These are phyloP conservation scores for Pestalotiopsis sp. DNA, from an alignment of 2,329 filamentous ascomycete genomes.

Conservation along the genomic window DNA sequence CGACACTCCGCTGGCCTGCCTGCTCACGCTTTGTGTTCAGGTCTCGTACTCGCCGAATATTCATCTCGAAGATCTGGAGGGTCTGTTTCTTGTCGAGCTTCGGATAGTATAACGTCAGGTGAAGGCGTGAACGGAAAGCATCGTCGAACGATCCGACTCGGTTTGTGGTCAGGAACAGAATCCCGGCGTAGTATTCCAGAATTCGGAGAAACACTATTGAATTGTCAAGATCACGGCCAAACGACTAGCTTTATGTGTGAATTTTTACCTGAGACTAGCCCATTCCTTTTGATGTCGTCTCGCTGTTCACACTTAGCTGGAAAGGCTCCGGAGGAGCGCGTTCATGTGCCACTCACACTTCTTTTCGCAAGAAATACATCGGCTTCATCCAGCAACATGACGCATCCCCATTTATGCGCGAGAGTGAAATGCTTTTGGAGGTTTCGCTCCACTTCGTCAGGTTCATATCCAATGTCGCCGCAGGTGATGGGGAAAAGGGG, in stretches of 20 bases:
- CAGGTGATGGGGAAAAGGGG: slow-evolving; percentile 14
- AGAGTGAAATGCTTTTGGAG: neutral
- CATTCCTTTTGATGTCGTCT: slow-evolving; percentile 13
- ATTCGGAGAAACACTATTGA: slow-evolving; percentile 36
- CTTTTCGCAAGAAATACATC: slow-evolving; percentile 34
- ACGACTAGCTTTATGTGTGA: no score
- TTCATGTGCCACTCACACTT: neutral
- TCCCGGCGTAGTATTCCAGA: slow-evolving; percentile 29
- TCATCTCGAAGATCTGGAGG: slow-evolving; percentile 27
- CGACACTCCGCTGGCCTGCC: neutral
- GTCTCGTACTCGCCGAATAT: slow-evolving; percentile 25
- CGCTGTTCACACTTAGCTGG: slow-evolving; percentile 30
- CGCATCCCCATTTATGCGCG: slow-evolving; percentile 22
- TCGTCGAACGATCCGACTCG: slow-evolving; percentile 22
- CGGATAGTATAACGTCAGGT: slow-evolving; percentile 22
- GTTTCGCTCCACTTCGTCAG: slow-evolving; percentile 3
- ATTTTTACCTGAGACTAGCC: slow-evolving; percentile 10
- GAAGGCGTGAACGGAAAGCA: slow-evolving; percentile 26
- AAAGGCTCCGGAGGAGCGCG: neutral
- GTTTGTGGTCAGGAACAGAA: slow-evolving; percentile 24
- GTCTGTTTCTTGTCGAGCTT: slow-evolving; percentile 14
- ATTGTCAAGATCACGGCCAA: neutral
- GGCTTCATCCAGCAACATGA: slow-evolving; percentile 33
- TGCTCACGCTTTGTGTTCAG: neutral
- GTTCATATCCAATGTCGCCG: slow-evolving; percentile 11